Conservation (phyloP, 2,329 filamentous ascomycete genomes). For the Aspergillus sp. region DNA sequence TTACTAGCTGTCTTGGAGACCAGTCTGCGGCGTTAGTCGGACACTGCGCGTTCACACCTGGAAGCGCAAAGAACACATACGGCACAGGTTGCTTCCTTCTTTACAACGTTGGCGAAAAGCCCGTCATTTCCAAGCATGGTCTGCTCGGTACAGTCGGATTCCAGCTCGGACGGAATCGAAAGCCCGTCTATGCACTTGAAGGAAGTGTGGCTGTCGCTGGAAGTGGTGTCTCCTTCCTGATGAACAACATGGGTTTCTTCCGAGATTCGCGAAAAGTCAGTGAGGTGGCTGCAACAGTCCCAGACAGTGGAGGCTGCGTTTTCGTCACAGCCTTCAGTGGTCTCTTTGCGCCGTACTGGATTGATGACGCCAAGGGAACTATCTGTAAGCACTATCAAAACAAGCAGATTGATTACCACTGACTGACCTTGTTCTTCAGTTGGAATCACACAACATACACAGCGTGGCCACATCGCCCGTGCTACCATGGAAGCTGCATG, state of each 20-base stretch:
- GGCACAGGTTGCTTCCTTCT: slow-evolving; percentile 88
- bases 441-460: slow-evolving; percentile 82
- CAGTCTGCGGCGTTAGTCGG: slow-evolving; percentile 86
- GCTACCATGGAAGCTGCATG: slow-evolving; percentile 90
- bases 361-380: slow-evolving; percentile 87
- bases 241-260: slow-evolving; percentile 68
- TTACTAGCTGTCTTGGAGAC: slow-evolving; percentile 85
- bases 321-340: slow-evolving; percentile 92
- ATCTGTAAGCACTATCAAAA: slow-evolving; percentile 61
- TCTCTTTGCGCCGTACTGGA: slow-evolving; percentile 92
- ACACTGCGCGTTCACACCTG: slow-evolving; percentile 80
- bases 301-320: slow-evolving; percentile 80
- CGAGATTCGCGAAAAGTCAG: slow-evolving; percentile 66
- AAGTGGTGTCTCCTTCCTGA: slow-evolving; percentile 76
- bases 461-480: slow-evolving; percentile 83
- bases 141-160: slow-evolving; percentile 87
- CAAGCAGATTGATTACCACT: background rate
- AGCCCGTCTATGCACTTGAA: slow-evolving; percentile 79
- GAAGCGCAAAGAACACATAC: slow-evolving; percentile 88
- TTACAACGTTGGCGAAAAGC: slow-evolving; percentile 84
- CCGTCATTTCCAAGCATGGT: slow-evolving; percentile 82
- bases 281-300: slow-evolving; percentile 65
- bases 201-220: slow-evolving; percentile 83
- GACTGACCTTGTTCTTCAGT: slow-evolving; percentile 50
- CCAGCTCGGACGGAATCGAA: slow-evolving; percentile 71